Conservation (phyloP, 2,329 filamentous ascomycete genomes). For the Balansia obtecta region DNA sequence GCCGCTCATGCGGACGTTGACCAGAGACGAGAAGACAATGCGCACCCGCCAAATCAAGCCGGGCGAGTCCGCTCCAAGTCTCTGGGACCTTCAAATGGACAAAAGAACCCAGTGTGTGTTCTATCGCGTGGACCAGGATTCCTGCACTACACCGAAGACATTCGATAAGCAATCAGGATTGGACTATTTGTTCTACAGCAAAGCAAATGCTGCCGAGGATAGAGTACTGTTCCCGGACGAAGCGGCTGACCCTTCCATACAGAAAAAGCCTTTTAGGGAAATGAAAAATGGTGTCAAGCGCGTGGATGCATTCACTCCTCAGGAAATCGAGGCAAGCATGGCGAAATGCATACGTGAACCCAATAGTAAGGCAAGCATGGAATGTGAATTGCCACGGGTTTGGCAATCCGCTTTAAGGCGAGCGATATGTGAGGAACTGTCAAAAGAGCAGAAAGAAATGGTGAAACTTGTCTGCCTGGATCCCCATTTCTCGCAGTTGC, state of each 20-base stretch:
- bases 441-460: slow-evolving; percentile 2
- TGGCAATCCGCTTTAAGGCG: slow-evolving; percentile 13
- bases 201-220: slow-evolving; percentile 13
- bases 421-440: slow-evolving; percentile 1
- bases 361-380: slow-evolving; percentile 2
- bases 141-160: slow-evolving; percentile 2
- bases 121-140: not conserved
- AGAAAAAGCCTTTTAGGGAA: slow-evolving; percentile 11
- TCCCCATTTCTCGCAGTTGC: not conserved
- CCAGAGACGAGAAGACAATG: slow-evolving; percentile 13
- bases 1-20: slow-evolving; percentile 11
- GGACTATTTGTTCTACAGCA: slow-evolving; percentile 16
- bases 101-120: slow-evolving; percentile 10
- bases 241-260: slow-evolving; percentile 2
- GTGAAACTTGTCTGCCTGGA: not conserved
- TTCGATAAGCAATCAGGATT: not conserved
- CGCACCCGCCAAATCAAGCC: slow-evolving; percentile 13
- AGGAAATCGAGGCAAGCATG: slow-evolving; percentile 6
- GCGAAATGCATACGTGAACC: not conserved
- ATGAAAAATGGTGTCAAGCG: slow-evolving; percentile 12
- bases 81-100: slow-evolving; percentile 14
- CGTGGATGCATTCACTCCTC: slow-evolving; percentile 9
- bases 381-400: slow-evolving; percentile 12
- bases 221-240: slow-evolving; percentile 16
- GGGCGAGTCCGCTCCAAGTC: slow-evolving; percentile 11